Percentiles rank a stretch among this genome's conserved stretches.
Evolutionary conservation across 768 basidiomycete species (phyloP).

Genomic region (Pilatotrama ljubarskyi): DNA sequence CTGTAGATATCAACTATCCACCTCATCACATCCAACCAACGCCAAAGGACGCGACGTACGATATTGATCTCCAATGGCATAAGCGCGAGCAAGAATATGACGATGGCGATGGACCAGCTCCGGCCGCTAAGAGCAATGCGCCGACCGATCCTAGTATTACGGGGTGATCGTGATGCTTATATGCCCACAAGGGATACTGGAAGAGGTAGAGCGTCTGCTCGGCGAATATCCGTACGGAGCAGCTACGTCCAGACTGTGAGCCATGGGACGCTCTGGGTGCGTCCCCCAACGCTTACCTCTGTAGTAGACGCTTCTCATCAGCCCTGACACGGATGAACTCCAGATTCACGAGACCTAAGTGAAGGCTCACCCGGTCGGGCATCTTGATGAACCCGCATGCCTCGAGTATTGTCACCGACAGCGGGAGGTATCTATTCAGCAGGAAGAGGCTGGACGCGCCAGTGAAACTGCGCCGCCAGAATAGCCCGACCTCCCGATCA

Average conservation of each 20-base stretch:
- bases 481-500: conserved; percentile 12
- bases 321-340: too few relatives aligned
- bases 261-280: too few relatives aligned
- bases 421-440: conserved; percentile 8
- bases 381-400: background rate
- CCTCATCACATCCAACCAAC: too few relatives aligned
- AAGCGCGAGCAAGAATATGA: background rate
- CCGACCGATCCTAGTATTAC: background rate
- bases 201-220: background rate
- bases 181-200: background rate
- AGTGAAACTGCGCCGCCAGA: conserved; percentile 14
- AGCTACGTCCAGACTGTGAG: background rate
- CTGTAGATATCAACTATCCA: too few relatives aligned
- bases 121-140: background rate
- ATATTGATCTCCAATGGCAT: background rate
- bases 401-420: background rate
- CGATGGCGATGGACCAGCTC: background rate
- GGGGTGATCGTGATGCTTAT: background rate
- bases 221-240: background rate
- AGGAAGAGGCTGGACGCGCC: conserved; percentile 12
- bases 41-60: background rate
- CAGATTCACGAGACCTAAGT: too few relatives aligned
- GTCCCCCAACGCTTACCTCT: too few relatives aligned
- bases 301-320: too few relatives aligned
- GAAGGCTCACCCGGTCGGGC: background rate